Evolutionary conservation across 257 asterid genomes (phyloP), one percentile per base, ranked within the genome.

Genomic region (Haberlea rhodopensis): DNA sequence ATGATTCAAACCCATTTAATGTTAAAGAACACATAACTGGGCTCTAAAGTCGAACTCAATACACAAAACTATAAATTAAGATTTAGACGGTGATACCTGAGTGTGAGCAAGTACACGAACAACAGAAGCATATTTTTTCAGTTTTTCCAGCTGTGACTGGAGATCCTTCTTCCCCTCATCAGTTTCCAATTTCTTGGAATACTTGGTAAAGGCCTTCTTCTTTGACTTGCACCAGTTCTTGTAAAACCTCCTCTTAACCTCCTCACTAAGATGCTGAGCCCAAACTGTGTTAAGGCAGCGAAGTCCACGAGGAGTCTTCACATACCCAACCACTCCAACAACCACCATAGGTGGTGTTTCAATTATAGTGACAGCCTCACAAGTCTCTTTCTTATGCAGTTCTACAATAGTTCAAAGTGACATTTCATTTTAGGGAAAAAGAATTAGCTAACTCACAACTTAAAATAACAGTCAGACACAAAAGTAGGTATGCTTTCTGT

Each of bases 191-290:
- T 63, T 84, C 46, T 79, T 80, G 0, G 86, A 69, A 53, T 84
- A 84, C 62, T 76, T 84, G 59, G 67, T 16, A 24, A 84, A 84
- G 37, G 89, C 87, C 79, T 78, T 81, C 83, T 81, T 84, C 85
- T 80, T 84, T 69, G 90, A 84, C 74, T 84, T 81, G 80, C 77
- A 75, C 90, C 85, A 84, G 75, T 84, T 84, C 85, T 79, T 84
- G 76, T 84, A 84, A 64, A 84, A 81, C 80, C 90, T 84, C 68
- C 90, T 78, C 83, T 57, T 81, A 0, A 84, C 56, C 62, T 84
- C 89, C 73, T 84, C 89, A 6, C 89, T 84, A 56, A 84, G 80
- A 76, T 84, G 87, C 71, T 84, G 89, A 29, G 87, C 89, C 87
- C 86, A 84, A 28, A 84, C 85, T 0, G 85, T 84, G 79, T 84